A percentile compares a stretch with the other conserved stretches of the same genome.
Evolutionary conservation across 2,329 filamentous ascomycete species (phyloP).

Genomic region (Pestalotiopsis sp.): DNA sequence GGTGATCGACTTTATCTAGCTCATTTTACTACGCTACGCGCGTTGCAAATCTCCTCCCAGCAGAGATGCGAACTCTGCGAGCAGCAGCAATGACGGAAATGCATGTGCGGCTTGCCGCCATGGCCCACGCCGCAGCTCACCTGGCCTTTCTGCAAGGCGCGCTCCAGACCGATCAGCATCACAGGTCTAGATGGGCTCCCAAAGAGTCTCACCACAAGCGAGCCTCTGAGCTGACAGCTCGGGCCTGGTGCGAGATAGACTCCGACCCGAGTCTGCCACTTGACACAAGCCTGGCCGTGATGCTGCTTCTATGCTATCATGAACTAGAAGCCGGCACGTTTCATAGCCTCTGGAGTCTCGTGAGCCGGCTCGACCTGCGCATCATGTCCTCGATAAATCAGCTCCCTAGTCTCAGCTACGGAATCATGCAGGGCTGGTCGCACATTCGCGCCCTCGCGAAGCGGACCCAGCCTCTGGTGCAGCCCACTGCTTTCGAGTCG

Average conservation of each 20-base stretch:
- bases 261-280: neutral
- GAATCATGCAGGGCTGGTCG: neutral
- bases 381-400: neutral
- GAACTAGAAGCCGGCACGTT: neutral
- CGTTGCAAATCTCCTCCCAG: neutral
- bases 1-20: neutral
- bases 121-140: neutral
- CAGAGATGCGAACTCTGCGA: neutral
- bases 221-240: neutral
- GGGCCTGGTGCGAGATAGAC: neutral
- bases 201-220: neutral
- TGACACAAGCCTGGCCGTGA: neutral
- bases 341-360: neutral
- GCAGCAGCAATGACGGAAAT: neutral
- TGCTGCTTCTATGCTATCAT: neutral
- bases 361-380: neutral
- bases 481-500: neutral
- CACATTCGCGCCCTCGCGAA: neutral
- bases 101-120: neutral
- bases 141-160: neutral
- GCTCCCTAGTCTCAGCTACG: neutral
- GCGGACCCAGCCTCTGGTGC: neutral
- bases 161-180: neutral
- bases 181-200: neutral
- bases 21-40: neutral